Conservation (phyloP, 2,329 filamentous ascomycete species). For the Pseudomassariella vexata region DNA sequence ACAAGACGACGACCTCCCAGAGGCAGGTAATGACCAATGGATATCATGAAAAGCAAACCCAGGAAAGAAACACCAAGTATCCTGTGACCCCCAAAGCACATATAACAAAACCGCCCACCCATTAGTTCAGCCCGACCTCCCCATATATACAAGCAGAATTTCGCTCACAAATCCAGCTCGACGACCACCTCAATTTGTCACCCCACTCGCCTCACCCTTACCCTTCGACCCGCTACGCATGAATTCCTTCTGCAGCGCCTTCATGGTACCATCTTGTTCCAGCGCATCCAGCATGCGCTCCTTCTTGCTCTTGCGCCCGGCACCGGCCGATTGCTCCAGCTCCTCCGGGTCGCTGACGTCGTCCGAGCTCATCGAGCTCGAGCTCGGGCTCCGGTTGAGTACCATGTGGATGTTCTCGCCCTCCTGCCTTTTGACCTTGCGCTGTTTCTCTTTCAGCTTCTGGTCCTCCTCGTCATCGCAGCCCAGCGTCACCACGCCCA, state of each 20-base stretch:
- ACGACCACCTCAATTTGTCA: too few species aligned
- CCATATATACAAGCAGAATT: too few species aligned
- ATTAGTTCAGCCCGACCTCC: too few species aligned
- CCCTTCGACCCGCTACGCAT: background rate
- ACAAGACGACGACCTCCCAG: too few species aligned
- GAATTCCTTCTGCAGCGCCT: slow-evolving; percentile 3
- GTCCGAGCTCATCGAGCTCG: slow-evolving; percentile 44
- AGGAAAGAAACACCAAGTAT: too few species aligned
- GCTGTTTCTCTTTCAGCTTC: slow-evolving; percentile 71
- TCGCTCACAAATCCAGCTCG: too few species aligned
- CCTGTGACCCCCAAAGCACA: too few species aligned
- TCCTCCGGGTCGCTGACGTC: slow-evolving; percentile 46
- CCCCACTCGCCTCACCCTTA: background rate
- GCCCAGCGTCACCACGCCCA: slow-evolving; percentile 68
- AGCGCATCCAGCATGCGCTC: slow-evolving; percentile 46
- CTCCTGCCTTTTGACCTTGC: slow-evolving; percentile 64
- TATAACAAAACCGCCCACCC: too few species aligned
- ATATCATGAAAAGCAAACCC: too few species aligned
- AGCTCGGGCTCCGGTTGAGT: slow-evolving; percentile 47
- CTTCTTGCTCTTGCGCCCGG: slow-evolving; percentile 40
- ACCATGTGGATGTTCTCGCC: slow-evolving; percentile 47
- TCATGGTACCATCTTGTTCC: slow-evolving; percentile 20
- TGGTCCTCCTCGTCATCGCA: slow-evolving; percentile 72
- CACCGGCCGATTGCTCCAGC: slow-evolving; percentile 33
- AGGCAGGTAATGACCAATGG: too few species aligned